These are phyloP conservation scores for Solanum tarapatanum DNA, from an alignment of 257 asterid genomes.

Conservation along the genomic window DNA sequence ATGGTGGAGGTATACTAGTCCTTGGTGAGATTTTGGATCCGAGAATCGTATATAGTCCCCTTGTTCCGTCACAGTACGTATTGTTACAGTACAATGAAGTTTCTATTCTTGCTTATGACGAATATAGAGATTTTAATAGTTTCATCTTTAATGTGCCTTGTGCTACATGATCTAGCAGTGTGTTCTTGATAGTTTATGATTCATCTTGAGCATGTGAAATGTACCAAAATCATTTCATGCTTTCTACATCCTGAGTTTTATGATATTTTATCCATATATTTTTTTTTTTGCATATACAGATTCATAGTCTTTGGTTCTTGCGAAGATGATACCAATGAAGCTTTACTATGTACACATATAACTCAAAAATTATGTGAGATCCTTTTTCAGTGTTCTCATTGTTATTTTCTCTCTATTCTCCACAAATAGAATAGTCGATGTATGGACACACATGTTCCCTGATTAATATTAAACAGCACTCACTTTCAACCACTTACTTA, in stretches of 20 bases:
- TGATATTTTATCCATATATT: not conserved
- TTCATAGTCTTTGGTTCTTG: not conserved
- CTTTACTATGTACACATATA: not conserved
- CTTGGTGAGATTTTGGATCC: conserved; percentile 94
- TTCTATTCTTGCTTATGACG: not conserved
- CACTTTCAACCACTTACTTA: not conserved
- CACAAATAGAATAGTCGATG: not conserved
- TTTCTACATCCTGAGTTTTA: not conserved
- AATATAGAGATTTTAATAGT: not conserved
- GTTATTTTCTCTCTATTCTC: not conserved
- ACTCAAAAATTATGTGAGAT: not conserved
- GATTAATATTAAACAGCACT: not conserved
- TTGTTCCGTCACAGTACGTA: conserved; percentile 91
- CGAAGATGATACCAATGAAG: not conserved
- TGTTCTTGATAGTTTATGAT: not conserved
- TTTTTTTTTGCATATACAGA: not conserved
- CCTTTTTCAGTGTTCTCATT: not conserved
- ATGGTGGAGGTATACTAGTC: conserved; percentile 84
- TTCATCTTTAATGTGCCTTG: not conserved
- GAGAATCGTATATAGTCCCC: conserved; percentile 83
- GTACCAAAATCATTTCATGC: not conserved
- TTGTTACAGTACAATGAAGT: not conserved
- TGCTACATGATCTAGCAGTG: not conserved
- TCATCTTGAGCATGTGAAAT: not conserved
- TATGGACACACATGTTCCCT: not conserved